A percentile compares a stretch with the other conserved stretches of the same genome.
Evolutionary conservation across 1,284 basidiomycete species (phyloP).

Genomic region (Xanthoconium separans): DNA sequence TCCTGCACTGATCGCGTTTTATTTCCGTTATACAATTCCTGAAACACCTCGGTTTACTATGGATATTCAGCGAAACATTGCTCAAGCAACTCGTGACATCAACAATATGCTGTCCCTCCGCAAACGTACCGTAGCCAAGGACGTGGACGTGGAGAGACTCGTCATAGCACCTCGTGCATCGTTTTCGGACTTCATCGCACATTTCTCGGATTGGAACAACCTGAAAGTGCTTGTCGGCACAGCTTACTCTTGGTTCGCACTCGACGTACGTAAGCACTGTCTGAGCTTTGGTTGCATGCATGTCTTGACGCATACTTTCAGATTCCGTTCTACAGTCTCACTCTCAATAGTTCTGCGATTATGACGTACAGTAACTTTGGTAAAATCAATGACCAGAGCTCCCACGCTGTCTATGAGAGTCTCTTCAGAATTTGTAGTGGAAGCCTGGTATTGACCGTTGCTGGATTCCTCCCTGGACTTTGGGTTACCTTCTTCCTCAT

Average conservation of each 20-base stretch:
- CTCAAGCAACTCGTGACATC: conserved; percentile 54
- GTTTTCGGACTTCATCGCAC: conserved; percentile 44
- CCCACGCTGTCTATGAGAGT: conserved; percentile 30
- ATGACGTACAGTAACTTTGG: conserved; percentile 34
- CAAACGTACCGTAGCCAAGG: conserved; percentile 37
- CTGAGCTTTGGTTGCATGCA: neutral
- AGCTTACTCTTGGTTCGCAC: conserved; percentile 63
- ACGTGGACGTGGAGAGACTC: conserved; percentile 34
- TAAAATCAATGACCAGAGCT: conserved; percentile 15
- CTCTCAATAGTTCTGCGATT: conserved; percentile 55
- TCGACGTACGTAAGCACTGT: conserved; percentile 42
- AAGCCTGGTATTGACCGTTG: conserved; percentile 48
- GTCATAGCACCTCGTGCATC: conserved; percentile 47
- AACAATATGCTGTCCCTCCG: conserved; percentile 43
- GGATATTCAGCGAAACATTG: conserved; percentile 66
- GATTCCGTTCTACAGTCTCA: conserved; percentile 61
- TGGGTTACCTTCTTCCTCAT: conserved; percentile 49
- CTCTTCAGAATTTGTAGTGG: conserved; percentile 34
- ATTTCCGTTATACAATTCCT: conserved; percentile 55
- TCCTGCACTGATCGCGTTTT: conserved; percentile 46
- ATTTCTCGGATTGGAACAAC: conserved; percentile 49
- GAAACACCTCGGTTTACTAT: conserved; percentile 70
- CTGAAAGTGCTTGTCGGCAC: conserved; percentile 46
- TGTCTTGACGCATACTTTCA: conserved; percentile 29
- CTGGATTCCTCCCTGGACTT: conserved; percentile 54